Evolutionary conservation across 305 asterid species (phyloP), one percentile per base, ranked within the genome.

Genomic region (Rubia peregrina): DNA sequence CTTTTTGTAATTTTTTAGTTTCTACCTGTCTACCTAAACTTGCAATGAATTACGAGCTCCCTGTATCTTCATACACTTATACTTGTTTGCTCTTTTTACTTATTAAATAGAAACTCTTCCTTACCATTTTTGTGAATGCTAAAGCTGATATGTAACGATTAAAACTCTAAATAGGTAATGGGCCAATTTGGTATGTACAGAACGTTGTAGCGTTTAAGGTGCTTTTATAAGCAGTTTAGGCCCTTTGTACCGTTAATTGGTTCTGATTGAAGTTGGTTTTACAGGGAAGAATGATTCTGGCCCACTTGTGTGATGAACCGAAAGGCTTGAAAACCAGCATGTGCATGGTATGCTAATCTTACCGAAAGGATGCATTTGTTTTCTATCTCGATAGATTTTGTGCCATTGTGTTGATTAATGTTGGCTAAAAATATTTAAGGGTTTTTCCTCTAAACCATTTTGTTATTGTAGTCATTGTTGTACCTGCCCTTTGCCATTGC

Each of bases 231-330:
- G 24, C 14, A 57, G 46, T 60, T 36, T 68, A 40, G 57, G 19
- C 41, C 51, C 13, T 19, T 11, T 30, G 1, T 49, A 56, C 16
- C 21, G 22, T 61, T 69, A n/a, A 44, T 22, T 56, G 76, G 74
- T 65, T 74, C 70, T 78, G 42, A 85, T 62, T 64, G 73, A 14
- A 71, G 53, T 61, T 72, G 74, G 36, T 79, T 80, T 82, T 80
- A 75, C 91, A 92, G 98, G 98, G 98, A 80, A 83, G 98, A 83
- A 80, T 92, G 96, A 86, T 92, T 80, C 85, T 92, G 56, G 88
- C 98, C 77, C 98, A 92, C 83, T 79, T 92, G 72, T 92, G 98
- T 73, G 98, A 92, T 81, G 98, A 92, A 85, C 96, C 98, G 61
- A 92, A 90, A 90, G 98, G 98, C 73, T 86, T 92, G 87, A 92